A percentile compares a stretch with the other conserved stretches of the same genome.
These are phyloP conservation scores for Phialemoniopsis sp. DNA, from an alignment of 2,329 filamentous ascomycete species.

Conservation along the genomic window DNA sequence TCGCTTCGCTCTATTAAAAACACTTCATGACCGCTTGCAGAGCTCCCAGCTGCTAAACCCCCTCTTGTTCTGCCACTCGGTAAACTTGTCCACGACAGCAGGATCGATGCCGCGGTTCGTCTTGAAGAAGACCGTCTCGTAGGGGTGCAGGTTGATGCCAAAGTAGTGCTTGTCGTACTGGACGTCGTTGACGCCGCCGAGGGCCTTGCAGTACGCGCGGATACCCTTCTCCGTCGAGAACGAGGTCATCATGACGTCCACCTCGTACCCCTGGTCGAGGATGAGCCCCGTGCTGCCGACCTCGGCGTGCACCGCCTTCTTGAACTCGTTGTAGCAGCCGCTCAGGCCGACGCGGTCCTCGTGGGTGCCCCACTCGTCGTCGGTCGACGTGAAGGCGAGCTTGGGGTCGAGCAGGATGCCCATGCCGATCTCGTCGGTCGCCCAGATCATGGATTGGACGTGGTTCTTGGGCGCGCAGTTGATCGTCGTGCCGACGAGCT, in stretches of 20 bases:
- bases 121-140: slow-evolving; percentile 31
- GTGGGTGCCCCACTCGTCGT: slow-evolving; percentile 14
- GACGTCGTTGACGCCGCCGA: slow-evolving; percentile 13
- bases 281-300: slow-evolving; percentile 22
- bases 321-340: slow-evolving; percentile 20
- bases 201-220: slow-evolving; percentile 6
- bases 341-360: slow-evolving; percentile 19
- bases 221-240: slow-evolving; percentile 9
- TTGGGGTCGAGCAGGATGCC: slow-evolving; percentile 24
- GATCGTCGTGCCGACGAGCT: slow-evolving; percentile 28
- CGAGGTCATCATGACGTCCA: slow-evolving; percentile 26
- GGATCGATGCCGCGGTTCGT: slow-evolving; percentile 24
- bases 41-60: slow-evolving; percentile 18
- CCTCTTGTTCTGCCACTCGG: slow-evolving; percentile 20
- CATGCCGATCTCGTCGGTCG: slow-evolving; percentile 32
- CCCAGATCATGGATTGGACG: slow-evolving; percentile 31
- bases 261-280: slow-evolving; percentile 21
- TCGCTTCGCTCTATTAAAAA: no score
- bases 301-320: slow-evolving; percentile 22
- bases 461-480: slow-evolving; percentile 28
- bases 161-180: slow-evolving; percentile 22
- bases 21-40: slow-evolving; percentile 4
- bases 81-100: slow-evolving; percentile 18
- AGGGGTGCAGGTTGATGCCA: slow-evolving; percentile 27
- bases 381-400: slow-evolving; percentile 9